Evolutionary conservation across 2,329 filamentous ascomycete species (phyloP).

Genomic region (Sclerotinia borealis): DNA sequence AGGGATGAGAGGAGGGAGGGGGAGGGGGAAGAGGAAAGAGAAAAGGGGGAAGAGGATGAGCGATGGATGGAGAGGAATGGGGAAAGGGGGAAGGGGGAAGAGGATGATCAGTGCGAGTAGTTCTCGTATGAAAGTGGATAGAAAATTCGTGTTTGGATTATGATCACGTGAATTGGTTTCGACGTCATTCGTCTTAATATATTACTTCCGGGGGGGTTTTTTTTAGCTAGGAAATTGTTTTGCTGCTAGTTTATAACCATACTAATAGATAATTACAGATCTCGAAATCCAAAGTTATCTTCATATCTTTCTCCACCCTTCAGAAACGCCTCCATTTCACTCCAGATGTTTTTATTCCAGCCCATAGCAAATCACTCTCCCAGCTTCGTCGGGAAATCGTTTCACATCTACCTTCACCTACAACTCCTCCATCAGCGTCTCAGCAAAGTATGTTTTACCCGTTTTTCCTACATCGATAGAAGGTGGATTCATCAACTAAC

Average conservation of each 20-base stretch:
- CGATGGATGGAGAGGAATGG: background rate
- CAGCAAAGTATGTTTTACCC: constrained; percentile 36
- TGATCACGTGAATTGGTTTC: constrained; percentile 6
- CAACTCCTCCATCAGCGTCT: constrained; percentile 9
- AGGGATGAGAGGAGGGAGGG: too few relatives aligned
- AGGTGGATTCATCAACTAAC: background rate
- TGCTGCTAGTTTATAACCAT: background rate
- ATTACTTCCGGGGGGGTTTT: background rate
- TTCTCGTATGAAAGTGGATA: background rate
- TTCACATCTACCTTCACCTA: constrained; percentile 36
- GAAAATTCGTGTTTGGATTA: background rate
- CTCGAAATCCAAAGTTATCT: constrained; percentile 63
- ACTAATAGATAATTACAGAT: constrained; percentile 36
- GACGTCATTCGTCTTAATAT: background rate
- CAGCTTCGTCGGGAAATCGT: constrained; percentile 55
- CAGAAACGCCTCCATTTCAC: constrained; percentile 48
- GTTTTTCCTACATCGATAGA: background rate
- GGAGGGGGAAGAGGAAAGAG: too few relatives aligned
- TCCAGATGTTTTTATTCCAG: constrained; percentile 62
- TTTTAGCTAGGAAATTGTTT: background rate
- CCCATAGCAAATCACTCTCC: constrained; percentile 51
- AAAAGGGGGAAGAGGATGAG: background rate
- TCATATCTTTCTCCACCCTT: constrained; percentile 72
- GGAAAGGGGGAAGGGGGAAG: too few relatives aligned
- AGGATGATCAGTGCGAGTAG: background rate